Percentiles rank a stretch among this genome's conserved stretches.
These are phyloP conservation scores for Pichia sp. DNA, from an alignment of 1,139 yeast genomes.

Conservation along the genomic window DNA sequence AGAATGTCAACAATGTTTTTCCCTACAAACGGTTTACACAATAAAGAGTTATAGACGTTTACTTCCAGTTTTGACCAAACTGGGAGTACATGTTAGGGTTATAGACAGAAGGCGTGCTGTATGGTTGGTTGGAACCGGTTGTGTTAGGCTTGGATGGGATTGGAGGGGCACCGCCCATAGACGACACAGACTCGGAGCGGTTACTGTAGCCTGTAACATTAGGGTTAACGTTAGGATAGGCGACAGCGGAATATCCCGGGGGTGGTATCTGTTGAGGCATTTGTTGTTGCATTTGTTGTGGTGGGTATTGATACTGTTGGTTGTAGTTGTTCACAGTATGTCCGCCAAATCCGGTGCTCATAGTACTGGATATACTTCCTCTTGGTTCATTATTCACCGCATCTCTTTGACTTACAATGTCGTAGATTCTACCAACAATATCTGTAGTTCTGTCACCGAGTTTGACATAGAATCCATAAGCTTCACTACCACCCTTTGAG, in stretches of 20 bases:
- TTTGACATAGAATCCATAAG: slow-evolving; percentile 60
- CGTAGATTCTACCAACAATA: slow-evolving; percentile 38
- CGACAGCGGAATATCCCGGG: slow-evolving; percentile 12
- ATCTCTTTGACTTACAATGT: slow-evolving; percentile 35
- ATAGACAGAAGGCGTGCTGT: slow-evolving; percentile 45
- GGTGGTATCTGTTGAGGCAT: slow-evolving; percentile 10
- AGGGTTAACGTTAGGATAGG: slow-evolving; percentile 4
- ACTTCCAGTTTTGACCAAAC: slow-evolving; percentile 32
- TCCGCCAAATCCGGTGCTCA: slow-evolving; percentile 14
- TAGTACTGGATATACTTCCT: slow-evolving; percentile 1
- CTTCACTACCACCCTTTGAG: slow-evolving; percentile 57
- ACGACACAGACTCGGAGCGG: slow-evolving; percentile 5
- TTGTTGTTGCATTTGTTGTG: background rate
- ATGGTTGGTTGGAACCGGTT: slow-evolving; percentile 29
- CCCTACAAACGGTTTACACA: too few species aligned
- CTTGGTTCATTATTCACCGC: background rate
- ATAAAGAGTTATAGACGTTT: too few species aligned
- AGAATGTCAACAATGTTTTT: too few species aligned
- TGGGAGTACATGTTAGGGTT: slow-evolving; percentile 43
- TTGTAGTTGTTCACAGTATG: slow-evolving; percentile 11
- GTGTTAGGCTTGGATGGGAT: slow-evolving; percentile 27
- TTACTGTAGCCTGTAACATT: background rate
- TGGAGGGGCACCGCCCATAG: slow-evolving; percentile 21
- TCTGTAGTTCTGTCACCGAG: slow-evolving; percentile 46
- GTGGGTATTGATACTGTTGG: slow-evolving; percentile 3